These are phyloP conservation scores for Blastocystis sp. DNA, from an alignment of 352 stramenopile genomes.

Conservation along the genomic window DNA sequence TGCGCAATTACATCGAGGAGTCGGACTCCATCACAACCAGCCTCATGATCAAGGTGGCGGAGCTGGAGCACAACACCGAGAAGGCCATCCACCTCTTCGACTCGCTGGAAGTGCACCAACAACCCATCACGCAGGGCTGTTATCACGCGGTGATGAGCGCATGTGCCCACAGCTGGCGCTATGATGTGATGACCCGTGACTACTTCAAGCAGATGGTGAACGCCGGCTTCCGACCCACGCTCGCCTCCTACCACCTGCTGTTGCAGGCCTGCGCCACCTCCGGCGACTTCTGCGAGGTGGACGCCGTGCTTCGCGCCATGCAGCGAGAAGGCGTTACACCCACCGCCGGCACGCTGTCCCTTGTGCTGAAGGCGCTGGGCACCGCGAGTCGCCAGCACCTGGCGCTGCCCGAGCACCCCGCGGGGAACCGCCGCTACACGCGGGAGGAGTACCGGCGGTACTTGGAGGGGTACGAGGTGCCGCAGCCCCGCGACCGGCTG, in stretches of 20 bases:
- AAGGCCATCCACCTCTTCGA: constrained; percentile 60
- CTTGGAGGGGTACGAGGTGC: not conserved
- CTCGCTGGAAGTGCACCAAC: constrained; percentile 22
- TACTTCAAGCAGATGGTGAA: constrained; percentile 52
- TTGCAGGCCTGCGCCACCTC: constrained; percentile 19
- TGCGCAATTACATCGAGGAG: constrained; percentile 68
- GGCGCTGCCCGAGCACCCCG: constrained; percentile 47
- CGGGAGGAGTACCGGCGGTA: constrained; percentile 39
- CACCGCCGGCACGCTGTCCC: not conserved
- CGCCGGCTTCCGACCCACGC: constrained; percentile 1
- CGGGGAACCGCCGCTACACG: constrained; percentile 62
- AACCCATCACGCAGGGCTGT: constrained; percentile 30
- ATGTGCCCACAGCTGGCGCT: constrained; percentile 14
- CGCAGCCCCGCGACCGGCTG: not conserved
- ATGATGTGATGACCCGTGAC: constrained; percentile 51
- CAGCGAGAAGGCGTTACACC: constrained; percentile 19
- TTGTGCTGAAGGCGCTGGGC: constrained; percentile 7
- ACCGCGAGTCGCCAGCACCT: not conserved
- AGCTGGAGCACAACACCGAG: constrained; percentile 47
- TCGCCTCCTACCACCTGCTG: constrained; percentile 32
- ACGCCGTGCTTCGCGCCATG: not conserved
- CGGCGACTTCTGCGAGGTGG: constrained; percentile 33
- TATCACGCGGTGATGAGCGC: constrained; percentile 64
- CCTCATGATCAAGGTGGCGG: constrained; percentile 67
- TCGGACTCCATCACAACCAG: constrained; percentile 44